A percentile compares a stretch with the other conserved stretches of the same genome.
Evolutionary conservation across 2,329 filamentous ascomycete species (phyloP).

Genomic region (Penicillium sp.): DNA sequence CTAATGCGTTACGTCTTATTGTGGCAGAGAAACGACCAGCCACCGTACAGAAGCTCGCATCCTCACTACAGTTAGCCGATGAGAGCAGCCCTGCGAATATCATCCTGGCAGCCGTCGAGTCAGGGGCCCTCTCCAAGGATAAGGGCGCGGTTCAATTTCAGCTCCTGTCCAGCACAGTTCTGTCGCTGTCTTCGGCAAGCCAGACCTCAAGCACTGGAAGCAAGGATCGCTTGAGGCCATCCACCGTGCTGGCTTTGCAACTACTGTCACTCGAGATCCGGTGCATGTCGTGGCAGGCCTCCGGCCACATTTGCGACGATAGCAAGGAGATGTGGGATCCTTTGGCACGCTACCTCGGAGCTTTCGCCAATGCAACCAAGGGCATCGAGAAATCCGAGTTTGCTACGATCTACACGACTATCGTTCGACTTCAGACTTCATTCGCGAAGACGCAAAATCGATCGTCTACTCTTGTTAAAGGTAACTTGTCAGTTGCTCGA

Average conservation of each 20-base stretch:
- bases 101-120: constrained; percentile 44
- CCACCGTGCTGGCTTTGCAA: constrained; percentile 43
- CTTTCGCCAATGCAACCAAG: constrained; percentile 41
- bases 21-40: constrained; percentile 38
- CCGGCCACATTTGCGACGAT: constrained; percentile 47
- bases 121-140: constrained; percentile 40
- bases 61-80: constrained; percentile 40
- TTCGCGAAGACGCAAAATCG: constrained; percentile 36
- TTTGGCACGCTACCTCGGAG: constrained; percentile 45
- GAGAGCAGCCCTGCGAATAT: constrained; percentile 46
- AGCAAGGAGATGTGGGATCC: constrained; percentile 50
- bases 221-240: constrained; percentile 34
- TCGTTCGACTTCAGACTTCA: constrained; percentile 41
- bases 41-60: constrained; percentile 37
- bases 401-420: constrained; percentile 39
- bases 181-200: constrained; percentile 38
- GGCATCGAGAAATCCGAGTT: constrained; percentile 45
- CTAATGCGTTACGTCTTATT: constrained; percentile 46
- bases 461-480: constrained; percentile 24
- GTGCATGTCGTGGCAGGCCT: constrained; percentile 48
- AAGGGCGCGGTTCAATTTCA: constrained; percentile 52
- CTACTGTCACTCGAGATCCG: constrained; percentile 49
- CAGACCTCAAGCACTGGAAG: constrained; percentile 23
- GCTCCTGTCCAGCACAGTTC: constrained; percentile 46
- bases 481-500: constrained; percentile 36